Evolutionary conservation across 495 filamentous ascomycete genomes (phyloP), one percentile per base, ranked within the genome.

Genomic region (Margaritispora aquatica): DNA sequence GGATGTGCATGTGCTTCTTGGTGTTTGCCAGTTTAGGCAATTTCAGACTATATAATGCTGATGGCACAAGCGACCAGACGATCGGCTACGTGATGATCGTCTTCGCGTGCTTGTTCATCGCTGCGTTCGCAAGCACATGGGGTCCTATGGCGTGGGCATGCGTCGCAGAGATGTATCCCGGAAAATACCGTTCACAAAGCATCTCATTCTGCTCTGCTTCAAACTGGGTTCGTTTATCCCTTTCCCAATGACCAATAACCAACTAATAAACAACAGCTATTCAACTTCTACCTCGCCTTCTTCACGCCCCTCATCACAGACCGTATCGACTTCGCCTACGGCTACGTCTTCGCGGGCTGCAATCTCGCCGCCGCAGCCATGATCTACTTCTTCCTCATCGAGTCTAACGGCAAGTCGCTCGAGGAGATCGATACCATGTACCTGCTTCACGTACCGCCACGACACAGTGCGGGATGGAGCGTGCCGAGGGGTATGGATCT

Each of bases 361-460:
- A 86, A 81, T 68, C 72, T 88, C 64, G 70, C 75, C 9, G 87
- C 76, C 24, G 76, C 77, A 13, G 54, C 84, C 2, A 66, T 88
- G 34, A 83, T 88, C 46, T 92, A 84, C 73, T 86, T 92, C 76
- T 92, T 50, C 88, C 78, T 90, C 62, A 84, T 81, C 70, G 88
- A 92, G 70, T 83, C 78, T 20, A 77, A 83, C 63, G 80, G 82
- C 51, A 75, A 86, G 29, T 81, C 80, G 44, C 77, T 92, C 34
- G 88, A 90, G 75, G 84, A 90, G 67, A 78, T 77, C 58, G 75
- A 93, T 71, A 90, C 85, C 27, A 93, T 93, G 89, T 93, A 92
- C 64, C 72, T 89, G 55, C 66, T 84, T 29, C 74, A 79, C 54
- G 86, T 92, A 17, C 21, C 47, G 26, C 47, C 47, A 3, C 7